A percentile compares a stretch with the other conserved stretches of the same genome.
Evolutionary conservation across 2,329 filamentous ascomycete species (phyloP).

Genomic region (Aspergillus ruber): DNA sequence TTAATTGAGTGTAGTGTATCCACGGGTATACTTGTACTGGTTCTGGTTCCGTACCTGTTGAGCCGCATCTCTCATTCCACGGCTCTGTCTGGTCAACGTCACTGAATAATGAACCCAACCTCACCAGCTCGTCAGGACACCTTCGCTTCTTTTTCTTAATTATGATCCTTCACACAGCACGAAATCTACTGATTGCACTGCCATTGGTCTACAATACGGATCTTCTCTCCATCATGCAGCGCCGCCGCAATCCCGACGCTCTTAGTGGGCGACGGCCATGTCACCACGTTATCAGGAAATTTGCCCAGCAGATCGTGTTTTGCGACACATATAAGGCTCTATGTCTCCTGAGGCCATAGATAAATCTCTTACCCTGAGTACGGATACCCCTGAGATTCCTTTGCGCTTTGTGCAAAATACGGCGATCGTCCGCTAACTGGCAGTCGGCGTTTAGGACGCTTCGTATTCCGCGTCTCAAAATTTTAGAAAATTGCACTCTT

Average conservation of each 20-base stretch:
- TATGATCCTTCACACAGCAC: not conserved
- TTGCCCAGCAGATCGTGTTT: not conserved
- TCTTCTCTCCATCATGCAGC: not conserved
- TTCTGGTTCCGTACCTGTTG: not conserved
- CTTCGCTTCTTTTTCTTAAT: not conserved
- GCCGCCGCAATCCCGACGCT: not conserved
- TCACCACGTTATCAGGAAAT: not conserved
- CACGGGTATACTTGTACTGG: not conserved
- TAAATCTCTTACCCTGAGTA: too few species aligned
- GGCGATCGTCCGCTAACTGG: too few species aligned
- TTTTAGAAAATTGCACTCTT: too few species aligned
- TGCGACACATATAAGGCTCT: not conserved
- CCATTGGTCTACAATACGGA: not conserved
- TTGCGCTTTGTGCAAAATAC: too few species aligned
- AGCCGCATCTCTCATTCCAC: not conserved
- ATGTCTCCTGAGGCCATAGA: too few species aligned
- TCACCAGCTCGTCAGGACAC: not conserved
- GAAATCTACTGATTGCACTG: not conserved
- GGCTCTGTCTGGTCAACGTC: slow-evolving; percentile 11
- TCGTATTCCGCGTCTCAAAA: too few species aligned
- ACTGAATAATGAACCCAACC: not conserved
- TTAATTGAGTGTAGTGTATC: not conserved
- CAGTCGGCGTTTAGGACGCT: too few species aligned
- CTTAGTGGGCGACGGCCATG: not conserved
- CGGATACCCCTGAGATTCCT: too few species aligned